Evolutionary conservation across 169 alveolate species (phyloP).

Genomic region (Plasmodium adleri): DNA sequence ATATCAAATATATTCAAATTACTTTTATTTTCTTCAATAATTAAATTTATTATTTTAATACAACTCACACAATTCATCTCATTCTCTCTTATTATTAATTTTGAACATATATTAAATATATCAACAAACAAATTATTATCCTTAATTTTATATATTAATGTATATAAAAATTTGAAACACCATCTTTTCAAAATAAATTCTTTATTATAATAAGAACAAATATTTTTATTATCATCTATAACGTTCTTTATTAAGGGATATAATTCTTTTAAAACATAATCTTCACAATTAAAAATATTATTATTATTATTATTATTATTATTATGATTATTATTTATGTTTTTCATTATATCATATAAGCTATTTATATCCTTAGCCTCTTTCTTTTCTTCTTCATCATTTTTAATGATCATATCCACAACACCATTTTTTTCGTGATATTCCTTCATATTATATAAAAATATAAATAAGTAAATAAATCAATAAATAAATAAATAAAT

Average conservation of each 20-base stretch:
- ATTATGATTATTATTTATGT: no score
- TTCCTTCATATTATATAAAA: background rate
- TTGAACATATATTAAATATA: constrained; percentile 64
- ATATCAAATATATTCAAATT: constrained; percentile 42
- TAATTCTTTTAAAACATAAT: constrained; percentile 45
- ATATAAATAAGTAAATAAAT: no score
- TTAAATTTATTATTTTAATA: constrained; percentile 55
- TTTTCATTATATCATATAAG: no score
- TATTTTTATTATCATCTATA: constrained; percentile 3
- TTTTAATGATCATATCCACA: constrained; percentile 4
- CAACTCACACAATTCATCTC: constrained; percentile 45
- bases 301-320: no score
- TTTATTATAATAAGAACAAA: constrained; percentile 21
- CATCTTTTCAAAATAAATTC: constrained; percentile 19
- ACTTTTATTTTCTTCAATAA: constrained; percentile 35
- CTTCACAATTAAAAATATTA: background rate
- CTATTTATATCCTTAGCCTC: no score
- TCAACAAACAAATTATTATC: constrained; percentile 41
- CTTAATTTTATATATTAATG: constrained; percentile 51
- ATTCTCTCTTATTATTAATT: constrained; percentile 33
- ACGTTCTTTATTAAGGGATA: constrained; percentile 48
- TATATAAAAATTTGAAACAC: constrained; percentile 30
- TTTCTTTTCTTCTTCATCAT: no score
- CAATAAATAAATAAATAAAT: no score
- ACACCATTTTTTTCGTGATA: background rate